Evolutionary conservation across 768 basidiomycete species (phyloP).

Genomic region (Termitomyces titanicus): DNA sequence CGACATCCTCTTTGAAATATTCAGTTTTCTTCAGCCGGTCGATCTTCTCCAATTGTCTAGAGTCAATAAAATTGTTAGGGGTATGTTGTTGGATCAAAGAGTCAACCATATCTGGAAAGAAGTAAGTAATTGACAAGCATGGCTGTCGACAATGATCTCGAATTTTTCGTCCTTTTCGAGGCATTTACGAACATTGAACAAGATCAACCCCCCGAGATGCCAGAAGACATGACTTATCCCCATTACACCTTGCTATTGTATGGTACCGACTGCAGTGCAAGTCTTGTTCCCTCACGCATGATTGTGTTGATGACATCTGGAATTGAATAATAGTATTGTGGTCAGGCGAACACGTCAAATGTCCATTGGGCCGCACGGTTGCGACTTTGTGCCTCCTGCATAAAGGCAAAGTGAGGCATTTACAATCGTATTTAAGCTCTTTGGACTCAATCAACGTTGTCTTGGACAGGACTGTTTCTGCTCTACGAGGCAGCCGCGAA

Average conservation of each 20-base stretch:
- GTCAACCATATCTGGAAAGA: slow-evolving; percentile 29
- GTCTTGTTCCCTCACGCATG: slow-evolving; percentile 3
- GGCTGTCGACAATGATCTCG: background rate
- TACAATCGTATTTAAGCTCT: background rate
- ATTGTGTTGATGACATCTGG: background rate
- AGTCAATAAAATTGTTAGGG: slow-evolving; percentile 31
- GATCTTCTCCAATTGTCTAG: slow-evolving; percentile 39
- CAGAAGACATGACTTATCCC: slow-evolving; percentile 26
- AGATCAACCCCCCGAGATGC: slow-evolving; percentile 20
- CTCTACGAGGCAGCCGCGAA: background rate
- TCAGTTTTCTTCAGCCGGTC: slow-evolving; percentile 31
- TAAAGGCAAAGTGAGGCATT: background rate
- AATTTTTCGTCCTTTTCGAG: background rate
- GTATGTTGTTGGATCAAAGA: slow-evolving; percentile 24
- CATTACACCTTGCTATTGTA: slow-evolving; percentile 33
- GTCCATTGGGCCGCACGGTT: slow-evolving; percentile 17
- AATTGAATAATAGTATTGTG: slow-evolving; percentile 14
- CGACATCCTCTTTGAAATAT: slow-evolving; percentile 35
- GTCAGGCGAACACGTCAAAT: background rate
- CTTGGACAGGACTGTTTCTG: background rate
- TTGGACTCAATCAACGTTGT: background rate
- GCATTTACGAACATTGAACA: slow-evolving; percentile 21
- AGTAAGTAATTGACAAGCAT: slow-evolving; percentile 8
- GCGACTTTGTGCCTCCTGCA: slow-evolving; percentile 12
- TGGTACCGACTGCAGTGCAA: slow-evolving; percentile 29